Evolutionary conservation across 1,284 basidiomycete genomes (phyloP).

Genomic region (Sphaerobolus stellatus): DNA sequence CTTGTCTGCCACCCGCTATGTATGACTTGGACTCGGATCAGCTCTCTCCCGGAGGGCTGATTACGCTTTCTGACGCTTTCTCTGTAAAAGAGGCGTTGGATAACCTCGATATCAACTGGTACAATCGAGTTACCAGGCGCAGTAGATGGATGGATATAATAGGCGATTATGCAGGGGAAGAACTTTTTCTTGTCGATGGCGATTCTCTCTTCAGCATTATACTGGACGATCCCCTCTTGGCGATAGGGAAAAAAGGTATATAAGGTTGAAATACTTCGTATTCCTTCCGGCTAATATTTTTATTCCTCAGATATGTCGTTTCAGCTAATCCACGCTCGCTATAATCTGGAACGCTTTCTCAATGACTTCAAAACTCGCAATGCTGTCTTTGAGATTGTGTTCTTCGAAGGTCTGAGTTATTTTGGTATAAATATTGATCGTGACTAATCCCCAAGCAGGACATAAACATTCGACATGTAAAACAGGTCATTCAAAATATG

Average conservation of each 20-base stretch:
- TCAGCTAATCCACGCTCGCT: slow-evolving; percentile 61
- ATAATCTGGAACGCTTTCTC: slow-evolving; percentile 51
- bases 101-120: slow-evolving; percentile 40
- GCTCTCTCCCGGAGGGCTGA: too few relatives aligned
- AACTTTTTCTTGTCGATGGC: slow-evolving; percentile 67
- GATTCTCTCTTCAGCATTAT: slow-evolving; percentile 61
- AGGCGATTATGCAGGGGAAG: slow-evolving; percentile 66
- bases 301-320: slow-evolving; percentile 47
- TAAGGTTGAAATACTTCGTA: too few relatives aligned
- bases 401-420: slow-evolving; percentile 50
- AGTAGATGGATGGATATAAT: slow-evolving; percentile 67
- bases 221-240: slow-evolving; percentile 57
- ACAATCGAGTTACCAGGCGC: slow-evolving; percentile 32
- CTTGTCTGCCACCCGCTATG: too few relatives aligned
- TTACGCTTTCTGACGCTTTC: too few relatives aligned
- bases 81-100: slow-evolving; percentile 25
- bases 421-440: neutral
- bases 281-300: too few relatives aligned
- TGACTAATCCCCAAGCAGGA: slow-evolving; percentile 28
- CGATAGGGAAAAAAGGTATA: slow-evolving; percentile 48
- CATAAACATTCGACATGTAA: slow-evolving; percentile 41
- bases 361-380: slow-evolving; percentile 48
- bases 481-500: slow-evolving; percentile 36
- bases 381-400: slow-evolving; percentile 62
- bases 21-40: too few relatives aligned